Base-by-base conservation (phyloP, 2,329 filamentous ascomycete genomes). In the Monosporascus sp. region DNA sequence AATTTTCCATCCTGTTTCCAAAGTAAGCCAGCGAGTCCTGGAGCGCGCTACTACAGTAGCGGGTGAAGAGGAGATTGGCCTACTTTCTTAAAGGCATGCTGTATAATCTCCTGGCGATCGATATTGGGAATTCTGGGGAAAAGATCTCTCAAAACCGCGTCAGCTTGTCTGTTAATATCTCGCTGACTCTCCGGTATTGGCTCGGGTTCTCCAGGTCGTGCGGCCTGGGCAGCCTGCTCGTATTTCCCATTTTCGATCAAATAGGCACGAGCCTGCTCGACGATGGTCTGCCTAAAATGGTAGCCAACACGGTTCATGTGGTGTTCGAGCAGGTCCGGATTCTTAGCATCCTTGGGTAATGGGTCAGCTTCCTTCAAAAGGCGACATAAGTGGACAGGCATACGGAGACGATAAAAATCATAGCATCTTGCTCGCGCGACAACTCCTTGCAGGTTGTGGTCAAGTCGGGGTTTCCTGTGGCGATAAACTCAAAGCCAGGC, bases 351-450 rank as follows among this genome's bases (percentile, higher is more conserved):
- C 72, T 74, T 46, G 45, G 53, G 7, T 27, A 17, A 38, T 20
- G 3, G 3, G 50, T 65, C 50, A 66, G 61, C 49, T 7, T 25
- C 35, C 15, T 51, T 45, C 43, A 36, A 36, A 20, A 47, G 46
- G 45, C 36, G 45, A 15, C 17, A 37, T 45, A 18, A 11, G 27
- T 8, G 36, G 38, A 25, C 2, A 48, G 17, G 69, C 79, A 60
- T 75, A 85, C 83, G 62, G 82, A 83, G 48, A 87, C 83, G 54
- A 87, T 85, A 60, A 84, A 87, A 17, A 86, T 80, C 78, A 85
- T 81, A 45, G 81, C 82, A 60, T 77, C 82, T 49, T 75, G 73
- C 60, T 84, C 79, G 57, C 84, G 76, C 1, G 83, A 87, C 20
- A 86, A 67, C 61, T 87, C 83, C 67, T 87, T 87, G 73, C 84